phyloP scores from a whole-genome alignment of 306 rosid species.

The Trifolium repens region DNA sequence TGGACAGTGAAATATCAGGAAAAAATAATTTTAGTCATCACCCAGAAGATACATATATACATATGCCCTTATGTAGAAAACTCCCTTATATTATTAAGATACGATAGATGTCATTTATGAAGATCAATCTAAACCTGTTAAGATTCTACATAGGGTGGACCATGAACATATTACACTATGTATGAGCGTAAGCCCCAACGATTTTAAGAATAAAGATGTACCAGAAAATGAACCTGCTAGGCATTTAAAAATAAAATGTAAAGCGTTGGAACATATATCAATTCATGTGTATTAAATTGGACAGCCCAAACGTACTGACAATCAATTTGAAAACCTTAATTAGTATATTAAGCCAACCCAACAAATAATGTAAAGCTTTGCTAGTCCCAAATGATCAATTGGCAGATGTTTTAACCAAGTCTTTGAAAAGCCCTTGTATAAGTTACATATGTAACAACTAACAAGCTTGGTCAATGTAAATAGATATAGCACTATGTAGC shows the following conservation, averaged over 20 bases:
- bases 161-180: neutral
- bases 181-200: neutral
- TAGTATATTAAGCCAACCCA: neutral
- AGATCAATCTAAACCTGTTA: conserved; percentile 12
- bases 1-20: neutral
- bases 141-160: conserved; percentile 23
- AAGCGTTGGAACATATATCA: conserved; percentile 10
- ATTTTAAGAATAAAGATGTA: neutral
- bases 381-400: neutral
- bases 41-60: neutral
- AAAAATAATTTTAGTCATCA: neutral
- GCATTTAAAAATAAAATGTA: neutral
- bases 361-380: neutral
- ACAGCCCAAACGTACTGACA: neutral
- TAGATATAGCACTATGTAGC: neutral
- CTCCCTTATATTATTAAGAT: neutral
- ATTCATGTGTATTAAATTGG: conserved; percentile 5
- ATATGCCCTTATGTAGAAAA: neutral
- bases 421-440: neutral
- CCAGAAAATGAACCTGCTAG: conserved; percentile 15
- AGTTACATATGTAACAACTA: neutral
- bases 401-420: neutral
- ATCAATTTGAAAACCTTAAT: conserved; percentile 21
- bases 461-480: neutral
- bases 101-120: neutral